These are phyloP conservation scores for Candida multigemmis DNA, from an alignment of 805 yeast genomes.

Conservation along the genomic window DNA sequence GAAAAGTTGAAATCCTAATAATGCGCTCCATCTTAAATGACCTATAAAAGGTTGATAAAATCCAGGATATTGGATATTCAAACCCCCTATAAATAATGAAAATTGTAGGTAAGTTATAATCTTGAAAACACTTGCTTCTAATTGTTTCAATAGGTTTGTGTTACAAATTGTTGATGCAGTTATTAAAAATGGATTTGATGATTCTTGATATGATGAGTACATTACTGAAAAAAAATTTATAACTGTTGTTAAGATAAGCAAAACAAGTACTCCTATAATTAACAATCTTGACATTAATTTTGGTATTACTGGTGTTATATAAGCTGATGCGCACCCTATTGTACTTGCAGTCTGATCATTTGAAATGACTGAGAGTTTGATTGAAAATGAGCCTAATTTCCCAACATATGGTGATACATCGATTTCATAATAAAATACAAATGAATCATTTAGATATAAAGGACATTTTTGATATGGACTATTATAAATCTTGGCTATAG, in stretches of 20 bases:
- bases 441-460: constrained; percentile 25
- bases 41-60: constrained; percentile 49
- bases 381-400: constrained; percentile 37
- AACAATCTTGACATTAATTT: constrained; percentile 22
- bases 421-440: constrained; percentile 28
- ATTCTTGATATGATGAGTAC: constrained; percentile 51
- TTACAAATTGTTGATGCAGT: constrained; percentile 53
- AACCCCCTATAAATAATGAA: constrained; percentile 46
- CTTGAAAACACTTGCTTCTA: constrained; percentile 45
- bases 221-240: constrained; percentile 32
- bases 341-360: constrained; percentile 24
- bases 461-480: too few species aligned
- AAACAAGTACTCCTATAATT: constrained; percentile 25
- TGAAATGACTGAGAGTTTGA: constrained; percentile 30
- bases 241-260: constrained; percentile 31
- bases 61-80: constrained; percentile 52
- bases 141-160: constrained; percentile 42
- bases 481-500: too few species aligned
- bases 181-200: constrained; percentile 42
- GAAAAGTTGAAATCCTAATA: constrained; percentile 25
- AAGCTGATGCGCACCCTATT: constrained; percentile 39
- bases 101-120: constrained; percentile 49
- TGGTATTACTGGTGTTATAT: constrained; percentile 39
- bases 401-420: constrained; percentile 29
- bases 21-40: constrained; percentile 45